Evolutionary conservation across 2,329 filamentous ascomycete species (phyloP), one percentile per base, ranked within the genome.

Genomic region (Hypoxylon sp.): DNA sequence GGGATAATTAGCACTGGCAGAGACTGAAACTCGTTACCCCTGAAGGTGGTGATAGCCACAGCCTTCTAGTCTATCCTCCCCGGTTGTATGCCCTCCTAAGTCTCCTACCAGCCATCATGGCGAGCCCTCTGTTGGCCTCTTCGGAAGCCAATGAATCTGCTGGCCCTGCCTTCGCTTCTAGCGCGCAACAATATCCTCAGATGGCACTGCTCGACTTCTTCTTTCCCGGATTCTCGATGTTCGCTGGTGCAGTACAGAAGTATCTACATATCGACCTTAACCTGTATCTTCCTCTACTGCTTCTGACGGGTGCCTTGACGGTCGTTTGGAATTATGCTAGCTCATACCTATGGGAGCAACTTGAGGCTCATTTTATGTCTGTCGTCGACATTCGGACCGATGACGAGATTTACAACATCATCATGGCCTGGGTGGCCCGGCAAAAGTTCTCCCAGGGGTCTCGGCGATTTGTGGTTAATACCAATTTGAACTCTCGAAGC

Each of bases 381-480:
- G 87, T 85, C 1, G 89, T 90, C 17, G 87, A 90, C 71, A 86
- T 93, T 41, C 85, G 89, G 48, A 84, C 87, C 28, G 89, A 92
- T 63, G 91, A 93, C 72, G 90, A 93, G 75, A 87, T 91, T 62
- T 93, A 91, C 80, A 90, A 90, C 74, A 91, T 91, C 73, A 74
- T 92, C 43, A 91, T 92, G 89, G 84, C 83, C 25, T 93, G 90
- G 90, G 84, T 92, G 2, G 84, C 89, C 1, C 79, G 82, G 34
- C 90, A 93, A 77, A 77, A 80, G 2, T 91, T 92, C 70, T 83
- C 88, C 19, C 83, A 86, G 66, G 80, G 81, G 4, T 86, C 89
- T 0, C 87, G 88, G 13, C 84, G 84, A 48, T 90, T 91, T 69
- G 83, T 92, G 10, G 90, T 88, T 43, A 90, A 90, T 74, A 90